Evolutionary conservation across 2,329 filamentous ascomycete genomes (phyloP).

Genomic region (Cadophora luteo-olivacea): DNA sequence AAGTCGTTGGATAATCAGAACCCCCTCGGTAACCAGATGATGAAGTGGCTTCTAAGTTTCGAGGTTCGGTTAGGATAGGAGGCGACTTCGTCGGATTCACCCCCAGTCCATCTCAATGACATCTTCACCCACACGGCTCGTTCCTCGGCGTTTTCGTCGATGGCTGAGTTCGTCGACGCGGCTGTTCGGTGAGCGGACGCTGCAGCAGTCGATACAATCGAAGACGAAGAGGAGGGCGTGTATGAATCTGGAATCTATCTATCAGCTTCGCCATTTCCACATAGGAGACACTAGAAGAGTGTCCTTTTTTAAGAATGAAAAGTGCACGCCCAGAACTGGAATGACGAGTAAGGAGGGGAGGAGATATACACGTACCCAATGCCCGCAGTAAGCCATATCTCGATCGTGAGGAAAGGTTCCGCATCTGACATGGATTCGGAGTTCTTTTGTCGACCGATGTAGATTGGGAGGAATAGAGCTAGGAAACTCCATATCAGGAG

Average conservation of each 20-base stretch:
- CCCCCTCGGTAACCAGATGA: too few relatives aligned
- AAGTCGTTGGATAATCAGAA: too few relatives aligned
- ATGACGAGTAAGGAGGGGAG: too few relatives aligned
- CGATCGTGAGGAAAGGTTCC: slow-evolving; percentile 9
- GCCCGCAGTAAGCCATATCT: slow-evolving; percentile 20
- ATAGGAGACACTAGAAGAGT: too few relatives aligned
- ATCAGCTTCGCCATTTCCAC: not conserved
- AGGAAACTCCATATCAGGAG: slow-evolving; percentile 27
- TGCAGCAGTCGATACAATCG: slow-evolving; percentile 26
- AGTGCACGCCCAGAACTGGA: not conserved
- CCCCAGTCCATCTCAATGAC: slow-evolving; percentile 28
- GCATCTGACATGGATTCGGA: not conserved
- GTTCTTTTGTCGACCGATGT: not conserved
- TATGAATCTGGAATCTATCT: not conserved
- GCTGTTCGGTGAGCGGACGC: not conserved
- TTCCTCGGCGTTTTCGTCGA: not conserved
- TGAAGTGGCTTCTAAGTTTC: too few relatives aligned
- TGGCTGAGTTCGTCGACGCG: slow-evolving; percentile 1
- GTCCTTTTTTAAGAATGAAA: too few relatives aligned
- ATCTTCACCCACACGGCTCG: slow-evolving; percentile 13
- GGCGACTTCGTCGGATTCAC: not conserved
- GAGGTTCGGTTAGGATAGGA: too few relatives aligned
- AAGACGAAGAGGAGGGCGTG: slow-evolving; percentile 24
- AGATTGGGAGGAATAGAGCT: slow-evolving; percentile 18
- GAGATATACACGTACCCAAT: too few relatives aligned